Evolutionary conservation across 108 stramenopile species (phyloP).

Genomic region (Pelagomonas calceolata): DNA sequence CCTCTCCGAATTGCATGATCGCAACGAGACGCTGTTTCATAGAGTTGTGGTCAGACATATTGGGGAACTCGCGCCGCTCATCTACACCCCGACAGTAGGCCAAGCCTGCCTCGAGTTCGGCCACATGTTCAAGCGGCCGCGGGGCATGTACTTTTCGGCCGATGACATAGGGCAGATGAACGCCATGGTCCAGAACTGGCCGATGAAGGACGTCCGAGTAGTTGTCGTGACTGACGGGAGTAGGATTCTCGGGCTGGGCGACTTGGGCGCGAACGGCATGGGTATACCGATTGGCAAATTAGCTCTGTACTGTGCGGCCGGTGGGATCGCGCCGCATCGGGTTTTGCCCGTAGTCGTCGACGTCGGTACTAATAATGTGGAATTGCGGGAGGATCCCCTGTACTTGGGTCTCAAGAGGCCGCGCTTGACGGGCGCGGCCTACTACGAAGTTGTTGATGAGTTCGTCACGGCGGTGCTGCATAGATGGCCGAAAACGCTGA

Average conservation of each 20-base stretch:
- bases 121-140: slow-evolving; percentile 57
- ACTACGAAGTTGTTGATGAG: slow-evolving; percentile 83
- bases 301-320: slow-evolving; percentile 88
- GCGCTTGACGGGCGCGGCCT: slow-evolving; percentile 60
- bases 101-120: slow-evolving; percentile 84
- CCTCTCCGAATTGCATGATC: slow-evolving; percentile 82
- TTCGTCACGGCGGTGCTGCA: slow-evolving; percentile 85
- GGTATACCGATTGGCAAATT: slow-evolving; percentile 88
- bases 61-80: slow-evolving; percentile 85
- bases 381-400: slow-evolving; percentile 66
- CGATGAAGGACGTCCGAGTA: slow-evolving; percentile 79
- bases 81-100: slow-evolving; percentile 98
- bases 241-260: slow-evolving; percentile 89
- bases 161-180: slow-evolving; percentile 83
- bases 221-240: slow-evolving; percentile 96
- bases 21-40: slow-evolving; percentile 94
- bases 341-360: slow-evolving; percentile 89
- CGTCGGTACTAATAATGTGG: slow-evolving; percentile 94
- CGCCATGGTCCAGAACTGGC: slow-evolving; percentile 92
- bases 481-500: slow-evolving; percentile 77
- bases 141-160: slow-evolving; percentile 89
- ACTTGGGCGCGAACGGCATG: slow-evolving; percentile 93
- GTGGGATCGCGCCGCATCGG: slow-evolving; percentile 89
- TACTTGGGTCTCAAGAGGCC: slow-evolving; percentile 78
- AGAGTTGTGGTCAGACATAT: slow-evolving; percentile 81